phyloP scores from a whole-genome alignment of 1,139 yeast genomes.

The Pichia inconspicua region DNA sequence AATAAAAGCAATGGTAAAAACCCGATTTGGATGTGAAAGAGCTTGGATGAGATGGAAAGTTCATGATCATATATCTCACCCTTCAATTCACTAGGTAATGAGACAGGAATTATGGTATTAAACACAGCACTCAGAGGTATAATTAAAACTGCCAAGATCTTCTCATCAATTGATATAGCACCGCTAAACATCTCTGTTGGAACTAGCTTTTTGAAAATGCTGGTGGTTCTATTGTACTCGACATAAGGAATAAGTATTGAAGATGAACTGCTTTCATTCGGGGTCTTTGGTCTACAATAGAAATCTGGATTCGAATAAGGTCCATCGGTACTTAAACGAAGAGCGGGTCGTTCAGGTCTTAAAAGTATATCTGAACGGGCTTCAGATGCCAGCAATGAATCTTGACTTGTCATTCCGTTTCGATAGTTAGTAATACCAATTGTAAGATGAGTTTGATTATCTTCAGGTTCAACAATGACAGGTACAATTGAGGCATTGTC shows the following conservation, averaged over 20 bases:
- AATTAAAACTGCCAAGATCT: slow-evolving; percentile 16
- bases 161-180: slow-evolving; percentile 13
- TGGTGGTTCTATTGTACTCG: slow-evolving; percentile 9
- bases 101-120: slow-evolving; percentile 24
- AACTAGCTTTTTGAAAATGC: slow-evolving; percentile 16
- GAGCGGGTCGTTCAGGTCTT: not conserved
- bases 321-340: not conserved
- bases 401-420: not conserved
- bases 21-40: slow-evolving; percentile 23
- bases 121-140: slow-evolving; percentile 21
- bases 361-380: not conserved
- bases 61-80: slow-evolving; percentile 14
- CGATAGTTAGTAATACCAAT: not conserved
- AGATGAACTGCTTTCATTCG: not conserved
- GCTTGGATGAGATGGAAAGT: slow-evolving; percentile 10
- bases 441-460: not conserved
- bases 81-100: slow-evolving; percentile 14
- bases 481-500: not conserved
- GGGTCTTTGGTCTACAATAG: not conserved
- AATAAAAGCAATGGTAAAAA: slow-evolving; percentile 14
- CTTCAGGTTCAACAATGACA: not conserved
- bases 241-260: slow-evolving; percentile 9
- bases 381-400: too few species aligned
- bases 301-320: not conserved
- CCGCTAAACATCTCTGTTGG: slow-evolving; percentile 18